Base-by-base conservation (phyloP, 2,329 filamentous ascomycete species). In the Talaromyces sp. region DNA sequence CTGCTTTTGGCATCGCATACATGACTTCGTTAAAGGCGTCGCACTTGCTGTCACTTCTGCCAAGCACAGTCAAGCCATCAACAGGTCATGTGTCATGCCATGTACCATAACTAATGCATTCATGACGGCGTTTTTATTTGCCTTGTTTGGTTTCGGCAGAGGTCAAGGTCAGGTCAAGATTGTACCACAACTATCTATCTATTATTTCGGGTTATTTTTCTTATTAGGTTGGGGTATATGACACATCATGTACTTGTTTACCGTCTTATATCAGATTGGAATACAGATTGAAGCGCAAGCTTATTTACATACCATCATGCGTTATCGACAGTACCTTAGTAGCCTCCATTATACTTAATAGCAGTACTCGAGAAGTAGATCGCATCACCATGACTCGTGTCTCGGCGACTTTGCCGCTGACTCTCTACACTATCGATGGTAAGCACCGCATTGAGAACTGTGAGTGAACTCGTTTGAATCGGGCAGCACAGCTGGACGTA, bases 71-170 rank as follows among this genome's bases (percentile, higher is more conserved):
- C 58, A 49, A 27, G 19, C 49, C 14, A n/a, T 33, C 35, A 24
- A 27, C n/a, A 47, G 27, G 31, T 56, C 33, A 22, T 24, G 14
- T 37, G 52, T 19, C 33, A 24, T 39, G 52, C 19, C 60, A 33
- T 62, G 60, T 62, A 62, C 19, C 35, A 62, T 27, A 54, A 61
- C 43, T 52, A 19, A 62, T 19, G 60, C 47, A 50, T 52, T n/a
- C 37, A 62, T 22, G 47, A 54, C 14, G 60, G 60, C 60, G 60
- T 60, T 61, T 31, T 24, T 41, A 3, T 50, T 47, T 49, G 16
- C 52, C 39, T n/a, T 54, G 22, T 43, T 35, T 41, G 7, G 14
- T 52, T 54, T 56, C n/a, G 33, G 33, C 33, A 37, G 33, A 39
- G 52, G 52, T 56, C 52, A 56, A 56, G 33, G 52, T 56, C 50